Conservation (phyloP, 345 rosid genomes). For the Eucalyptus tenuipes region DNA sequence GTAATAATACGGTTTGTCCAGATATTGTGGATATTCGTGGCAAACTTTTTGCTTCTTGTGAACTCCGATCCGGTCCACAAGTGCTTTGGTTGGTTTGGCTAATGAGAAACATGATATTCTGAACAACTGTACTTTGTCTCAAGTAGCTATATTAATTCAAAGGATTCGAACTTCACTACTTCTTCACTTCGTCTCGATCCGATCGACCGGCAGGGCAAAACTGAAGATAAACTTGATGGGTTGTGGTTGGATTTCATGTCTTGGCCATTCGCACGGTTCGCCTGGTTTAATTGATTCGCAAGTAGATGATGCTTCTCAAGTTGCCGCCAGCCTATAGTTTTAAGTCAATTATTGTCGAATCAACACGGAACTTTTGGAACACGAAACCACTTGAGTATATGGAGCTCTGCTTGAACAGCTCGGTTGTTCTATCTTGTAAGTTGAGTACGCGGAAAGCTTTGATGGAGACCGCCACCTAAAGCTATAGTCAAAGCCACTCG, state of each 20-base stretch:
- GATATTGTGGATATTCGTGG: neutral
- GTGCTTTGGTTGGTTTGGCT: neutral
- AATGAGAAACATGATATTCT: neutral
- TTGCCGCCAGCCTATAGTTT: neutral
- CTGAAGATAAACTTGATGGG: neutral
- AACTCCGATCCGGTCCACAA: neutral
- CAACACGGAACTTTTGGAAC: neutral
- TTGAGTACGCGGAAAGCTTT: neutral
- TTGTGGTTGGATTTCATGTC: neutral
- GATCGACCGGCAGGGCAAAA: neutral
- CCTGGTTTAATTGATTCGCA: neutral
- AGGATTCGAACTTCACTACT: neutral
- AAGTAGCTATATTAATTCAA: neutral
- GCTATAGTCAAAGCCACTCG: neutral
- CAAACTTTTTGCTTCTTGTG: neutral
- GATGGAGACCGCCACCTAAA: neutral
- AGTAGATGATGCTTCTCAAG: neutral
- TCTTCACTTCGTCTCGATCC: neutral
- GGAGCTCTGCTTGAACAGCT: neutral
- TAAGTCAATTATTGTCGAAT: neutral
- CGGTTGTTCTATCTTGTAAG: neutral
- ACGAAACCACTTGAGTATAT: neutral
- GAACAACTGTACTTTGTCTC: neutral
- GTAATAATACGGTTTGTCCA: neutral
- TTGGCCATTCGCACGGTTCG: neutral